These are phyloP conservation scores for Nyssa sinensis DNA, from an alignment of 148 eudicot genomes.

Conservation along the genomic window DNA sequence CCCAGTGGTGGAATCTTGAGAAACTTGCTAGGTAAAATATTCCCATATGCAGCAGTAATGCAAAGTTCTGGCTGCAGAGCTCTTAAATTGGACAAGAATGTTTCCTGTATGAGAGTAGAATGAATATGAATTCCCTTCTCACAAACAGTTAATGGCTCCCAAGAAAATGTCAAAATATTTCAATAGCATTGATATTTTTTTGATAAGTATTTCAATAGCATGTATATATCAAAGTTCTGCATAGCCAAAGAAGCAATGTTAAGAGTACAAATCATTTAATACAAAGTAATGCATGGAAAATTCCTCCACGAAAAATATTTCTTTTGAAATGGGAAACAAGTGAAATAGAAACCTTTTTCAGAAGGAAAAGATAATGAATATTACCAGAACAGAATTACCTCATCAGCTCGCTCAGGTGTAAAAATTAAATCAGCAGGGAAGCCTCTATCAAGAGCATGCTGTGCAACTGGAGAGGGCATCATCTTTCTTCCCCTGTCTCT, in stretches of 20 bases:
- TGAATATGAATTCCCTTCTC: constrained; percentile 7
- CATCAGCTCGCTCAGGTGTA: constrained; percentile 72
- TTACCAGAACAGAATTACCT: constrained; percentile 45
- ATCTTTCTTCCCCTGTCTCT: constrained; percentile 77
- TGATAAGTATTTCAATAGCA: background rate
- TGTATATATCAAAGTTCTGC: background rate
- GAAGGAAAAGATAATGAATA: background rate
- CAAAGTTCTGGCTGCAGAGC: constrained; percentile 89
- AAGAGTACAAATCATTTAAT: background rate
- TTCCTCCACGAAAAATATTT: background rate
- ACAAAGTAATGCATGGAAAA: background rate
- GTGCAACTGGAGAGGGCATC: constrained; percentile 87
- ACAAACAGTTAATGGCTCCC: constrained; percentile 6
- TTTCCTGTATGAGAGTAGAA: constrained; percentile 52
- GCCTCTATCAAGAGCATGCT: constrained; percentile 79
- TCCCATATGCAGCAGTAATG: constrained; percentile 95
- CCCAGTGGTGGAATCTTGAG: constrained; percentile 86
- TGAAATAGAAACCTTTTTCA: constrained; percentile 1
- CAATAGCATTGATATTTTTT: constrained; percentile 6
- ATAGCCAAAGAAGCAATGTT: background rate
- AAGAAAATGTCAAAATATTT: background rate
- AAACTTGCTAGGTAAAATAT: constrained; percentile 79
- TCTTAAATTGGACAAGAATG: constrained; percentile 62
- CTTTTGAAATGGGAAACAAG: constrained; percentile 1
- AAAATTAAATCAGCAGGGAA: constrained; percentile 84